A percentile compares a stretch with the other conserved stretches of the same genome.
Conservation (phyloP, 2,329 filamentous ascomycete species). For the Pestalotiopsis sp. region DNA sequence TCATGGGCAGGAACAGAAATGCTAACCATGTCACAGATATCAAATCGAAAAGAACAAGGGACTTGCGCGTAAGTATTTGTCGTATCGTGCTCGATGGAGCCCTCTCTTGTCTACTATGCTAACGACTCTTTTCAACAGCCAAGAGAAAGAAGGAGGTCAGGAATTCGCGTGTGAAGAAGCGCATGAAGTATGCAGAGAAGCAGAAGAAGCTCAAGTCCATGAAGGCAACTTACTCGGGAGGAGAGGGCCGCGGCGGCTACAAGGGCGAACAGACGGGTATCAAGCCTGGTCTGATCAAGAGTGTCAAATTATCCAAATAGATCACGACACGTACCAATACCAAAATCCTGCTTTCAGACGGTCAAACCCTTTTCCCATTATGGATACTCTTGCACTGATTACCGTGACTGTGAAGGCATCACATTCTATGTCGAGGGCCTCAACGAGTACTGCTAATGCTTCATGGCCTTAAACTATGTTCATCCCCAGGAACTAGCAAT, state of each 20-base stretch:
- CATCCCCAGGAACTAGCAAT: too few species aligned
- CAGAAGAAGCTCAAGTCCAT: constrained; percentile 94
- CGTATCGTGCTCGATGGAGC: not conserved
- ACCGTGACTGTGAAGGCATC: too few species aligned
- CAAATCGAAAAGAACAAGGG: constrained; percentile 8
- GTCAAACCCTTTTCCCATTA: too few species aligned
- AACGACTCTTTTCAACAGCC: not conserved
- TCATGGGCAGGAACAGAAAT: not conserved
- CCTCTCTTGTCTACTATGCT: not conserved
- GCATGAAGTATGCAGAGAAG: constrained; percentile 75
- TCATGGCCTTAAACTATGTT: too few species aligned
- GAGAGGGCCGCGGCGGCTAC: constrained; percentile 83
- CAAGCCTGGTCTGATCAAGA: constrained; percentile 91
- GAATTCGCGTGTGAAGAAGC: constrained; percentile 4
- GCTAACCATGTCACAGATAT: constrained; percentile 4
- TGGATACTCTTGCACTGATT: too few species aligned
- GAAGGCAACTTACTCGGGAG: constrained; percentile 83
- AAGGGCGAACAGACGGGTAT: constrained; percentile 92
- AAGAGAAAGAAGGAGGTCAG: constrained; percentile 7
- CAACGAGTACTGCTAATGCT: too few species aligned
- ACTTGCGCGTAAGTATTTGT: not conserved
- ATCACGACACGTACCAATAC: not conserved
- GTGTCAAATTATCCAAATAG: constrained; percentile 71
- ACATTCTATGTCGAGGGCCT: too few species aligned
- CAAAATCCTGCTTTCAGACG: not conserved